Conservation (phyloP, 208 protist species). For the Acanthamoeba divionensis region DNA sequence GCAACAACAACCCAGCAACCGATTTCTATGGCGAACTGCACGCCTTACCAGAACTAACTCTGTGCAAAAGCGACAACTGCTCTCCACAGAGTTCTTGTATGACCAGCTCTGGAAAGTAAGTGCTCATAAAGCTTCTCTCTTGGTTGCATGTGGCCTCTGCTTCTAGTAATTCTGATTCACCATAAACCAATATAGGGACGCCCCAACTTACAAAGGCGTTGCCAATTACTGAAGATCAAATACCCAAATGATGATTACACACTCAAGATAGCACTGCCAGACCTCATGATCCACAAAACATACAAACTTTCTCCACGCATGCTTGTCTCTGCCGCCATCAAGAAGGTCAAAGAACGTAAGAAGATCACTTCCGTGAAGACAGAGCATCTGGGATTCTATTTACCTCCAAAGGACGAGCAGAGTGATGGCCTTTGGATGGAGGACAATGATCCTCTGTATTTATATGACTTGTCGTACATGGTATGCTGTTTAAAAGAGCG, state of each 20-base stretch:
- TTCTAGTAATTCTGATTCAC: neutral
- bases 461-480: neutral
- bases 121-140: neutral
- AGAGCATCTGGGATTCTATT: neutral
- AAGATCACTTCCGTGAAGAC: neutral
- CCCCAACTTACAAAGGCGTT: neutral
- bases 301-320: neutral
- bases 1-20: too few species aligned
- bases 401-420: neutral
- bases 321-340: neutral
- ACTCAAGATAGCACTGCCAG: neutral
- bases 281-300: neutral
- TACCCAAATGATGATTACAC: neutral
- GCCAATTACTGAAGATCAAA: neutral
- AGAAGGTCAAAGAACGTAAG: slow-evolving; percentile 29
- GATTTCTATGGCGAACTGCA: too few species aligned
- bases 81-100: neutral
- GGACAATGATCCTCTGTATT: neutral
- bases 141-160: neutral
- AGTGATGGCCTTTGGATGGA: slow-evolving; percentile 3
- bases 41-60: too few species aligned
- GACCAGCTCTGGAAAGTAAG: neutral
- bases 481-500: too few species aligned
- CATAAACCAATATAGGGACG: neutral
- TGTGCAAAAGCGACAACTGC: too few species aligned